These are phyloP conservation scores for Botrytis tulipae DNA, from an alignment of 2,329 filamentous ascomycete genomes.

Conservation along the genomic window DNA sequence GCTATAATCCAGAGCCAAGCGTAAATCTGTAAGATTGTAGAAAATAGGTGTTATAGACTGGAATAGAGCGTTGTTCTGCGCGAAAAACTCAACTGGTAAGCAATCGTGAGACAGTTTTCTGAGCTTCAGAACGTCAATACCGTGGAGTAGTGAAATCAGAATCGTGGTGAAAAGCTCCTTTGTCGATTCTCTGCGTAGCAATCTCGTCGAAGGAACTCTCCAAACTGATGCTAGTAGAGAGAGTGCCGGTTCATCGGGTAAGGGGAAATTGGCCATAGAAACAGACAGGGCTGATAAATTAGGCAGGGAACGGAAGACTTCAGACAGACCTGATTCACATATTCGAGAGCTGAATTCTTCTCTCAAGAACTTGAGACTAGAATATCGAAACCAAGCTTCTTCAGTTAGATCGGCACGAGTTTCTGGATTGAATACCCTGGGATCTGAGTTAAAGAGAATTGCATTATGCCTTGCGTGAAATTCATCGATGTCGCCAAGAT, in stretches of 20 bases:
- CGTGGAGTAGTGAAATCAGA: slow-evolving; percentile 20
- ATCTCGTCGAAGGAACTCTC: slow-evolving; percentile 32
- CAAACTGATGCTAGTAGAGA: slow-evolving; percentile 31
- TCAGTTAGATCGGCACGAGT: slow-evolving; percentile 28
- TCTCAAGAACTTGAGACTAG: slow-evolving; percentile 35
- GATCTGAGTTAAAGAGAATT: slow-evolving; percentile 33
- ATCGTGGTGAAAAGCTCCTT: slow-evolving; percentile 31
- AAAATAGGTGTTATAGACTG: slow-evolving; percentile 26
- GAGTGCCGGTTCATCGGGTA: background rate
- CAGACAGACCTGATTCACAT: slow-evolving; percentile 27
- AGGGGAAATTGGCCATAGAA: background rate
- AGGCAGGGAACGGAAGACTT: slow-evolving; percentile 26
- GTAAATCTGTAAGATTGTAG: slow-evolving; percentile 25
- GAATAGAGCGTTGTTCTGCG: slow-evolving; percentile 25
- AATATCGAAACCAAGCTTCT: slow-evolving; percentile 37
- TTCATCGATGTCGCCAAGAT: slow-evolving; percentile 36
- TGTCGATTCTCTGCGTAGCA: slow-evolving; percentile 28
- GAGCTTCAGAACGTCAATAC: slow-evolving; percentile 16
- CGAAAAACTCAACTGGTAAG: slow-evolving; percentile 37
- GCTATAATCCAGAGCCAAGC: slow-evolving; percentile 30
- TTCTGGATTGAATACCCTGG: slow-evolving; percentile 32
- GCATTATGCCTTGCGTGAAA: slow-evolving; percentile 37
- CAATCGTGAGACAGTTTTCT: slow-evolving; percentile 32
- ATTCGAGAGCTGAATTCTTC: slow-evolving; percentile 29
- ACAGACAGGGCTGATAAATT: slow-evolving; percentile 24